Conservation (phyloP, 768 basidiomycete genomes). For the Infundibulicybe gibba region DNA sequence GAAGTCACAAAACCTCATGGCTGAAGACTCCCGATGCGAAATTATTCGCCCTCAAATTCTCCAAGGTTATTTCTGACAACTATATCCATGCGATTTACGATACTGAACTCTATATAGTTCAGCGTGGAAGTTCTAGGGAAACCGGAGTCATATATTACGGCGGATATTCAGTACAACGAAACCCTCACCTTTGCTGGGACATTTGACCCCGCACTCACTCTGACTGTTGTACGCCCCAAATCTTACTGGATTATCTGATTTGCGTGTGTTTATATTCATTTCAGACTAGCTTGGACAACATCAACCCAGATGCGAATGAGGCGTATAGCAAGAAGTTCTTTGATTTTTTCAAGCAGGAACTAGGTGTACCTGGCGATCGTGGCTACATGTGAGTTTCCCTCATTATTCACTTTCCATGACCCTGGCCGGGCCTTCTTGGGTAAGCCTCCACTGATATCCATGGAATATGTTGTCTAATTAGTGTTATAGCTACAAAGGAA, state of each 20-base stretch:
- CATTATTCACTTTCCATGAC: conserved; percentile 36
- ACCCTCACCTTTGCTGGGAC: conserved; percentile 57
- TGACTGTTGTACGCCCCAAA: conserved; percentile 46
- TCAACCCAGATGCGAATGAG: conserved; percentile 43
- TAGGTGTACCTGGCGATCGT: conserved; percentile 46
- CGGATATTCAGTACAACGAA: conserved; percentile 55
- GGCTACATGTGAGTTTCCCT: conserved; percentile 49
- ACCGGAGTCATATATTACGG: conserved; percentile 49
- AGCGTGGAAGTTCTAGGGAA: not conserved
- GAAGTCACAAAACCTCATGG: no score
- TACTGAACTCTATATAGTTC: not conserved
- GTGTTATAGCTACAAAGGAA: conserved; percentile 31
- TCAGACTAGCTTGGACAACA: conserved; percentile 57
- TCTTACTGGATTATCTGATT: no score
- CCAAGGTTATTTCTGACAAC: not conserved
- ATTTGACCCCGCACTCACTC: conserved; percentile 61
- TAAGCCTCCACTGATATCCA: conserved; percentile 17
- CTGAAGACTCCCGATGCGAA: not conserved
- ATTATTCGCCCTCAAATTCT: not conserved
- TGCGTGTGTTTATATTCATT: no score
- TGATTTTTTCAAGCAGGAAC: conserved; percentile 48
- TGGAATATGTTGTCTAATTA: not conserved
- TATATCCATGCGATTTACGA: not conserved
- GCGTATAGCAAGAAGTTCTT: conserved; percentile 54
- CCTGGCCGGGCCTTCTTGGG: conserved; percentile 47